Evolutionary conservation across 345 rosid species (phyloP).

Genomic region (Microthlaspi erraticum): DNA sequence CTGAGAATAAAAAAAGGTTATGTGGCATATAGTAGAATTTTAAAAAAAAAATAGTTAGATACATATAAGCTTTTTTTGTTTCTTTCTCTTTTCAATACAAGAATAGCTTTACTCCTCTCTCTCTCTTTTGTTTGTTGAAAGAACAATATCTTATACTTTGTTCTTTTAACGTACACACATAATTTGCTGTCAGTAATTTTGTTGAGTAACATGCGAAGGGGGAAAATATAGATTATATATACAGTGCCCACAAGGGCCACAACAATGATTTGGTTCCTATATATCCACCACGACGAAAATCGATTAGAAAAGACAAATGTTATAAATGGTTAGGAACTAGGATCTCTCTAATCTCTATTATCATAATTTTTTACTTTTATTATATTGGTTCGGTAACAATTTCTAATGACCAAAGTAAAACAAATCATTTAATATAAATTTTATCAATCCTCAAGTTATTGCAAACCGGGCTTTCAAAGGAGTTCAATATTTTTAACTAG

Average conservation of each 20-base stretch:
- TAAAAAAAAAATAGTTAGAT: not conserved
- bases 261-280: conserved; percentile 24
- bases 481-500: not conserved
- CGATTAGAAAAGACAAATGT: conserved; percentile 4
- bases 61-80: not conserved
- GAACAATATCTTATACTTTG: not conserved
- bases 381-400: not conserved
- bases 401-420: not conserved
- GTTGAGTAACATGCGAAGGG: conserved; percentile 19
- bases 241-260: conserved; percentile 33
- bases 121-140: not conserved
- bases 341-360: not conserved
- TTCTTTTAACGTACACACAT: conserved; percentile 5
- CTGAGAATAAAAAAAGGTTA: not conserved
- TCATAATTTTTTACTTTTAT: not conserved
- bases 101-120: not conserved
- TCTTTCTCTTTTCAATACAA: not conserved
- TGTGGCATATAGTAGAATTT: not conserved
- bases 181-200: conserved; percentile 13
- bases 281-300: conserved; percentile 7
- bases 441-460: not conserved
- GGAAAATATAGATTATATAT: conserved; percentile 12
- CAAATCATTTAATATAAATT: not conserved
- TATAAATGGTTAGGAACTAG: not conserved
- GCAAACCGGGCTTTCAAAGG: not conserved